These are phyloP conservation scores for Nakaseomyces bracarensis DNA, from an alignment of 1,139 yeast genomes.

Conservation along the genomic window DNA sequence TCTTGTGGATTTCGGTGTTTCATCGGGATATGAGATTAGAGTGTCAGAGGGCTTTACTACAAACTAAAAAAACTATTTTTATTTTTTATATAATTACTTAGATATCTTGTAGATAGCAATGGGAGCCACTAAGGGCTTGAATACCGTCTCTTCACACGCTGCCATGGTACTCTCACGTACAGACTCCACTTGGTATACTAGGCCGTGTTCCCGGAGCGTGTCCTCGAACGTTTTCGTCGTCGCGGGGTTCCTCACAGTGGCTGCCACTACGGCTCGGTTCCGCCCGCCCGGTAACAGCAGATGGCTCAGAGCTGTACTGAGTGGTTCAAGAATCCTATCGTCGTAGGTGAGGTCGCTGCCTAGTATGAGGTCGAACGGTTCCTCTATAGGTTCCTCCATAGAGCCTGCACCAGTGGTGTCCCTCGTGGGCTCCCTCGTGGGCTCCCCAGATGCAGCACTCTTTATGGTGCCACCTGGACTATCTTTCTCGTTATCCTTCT, in stretches of 20 bases:
- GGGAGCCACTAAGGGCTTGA: background rate
- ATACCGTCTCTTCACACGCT: background rate
- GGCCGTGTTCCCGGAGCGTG: conserved; percentile 28
- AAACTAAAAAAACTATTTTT: too few relatives aligned
- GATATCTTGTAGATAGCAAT: conserved; percentile 3
- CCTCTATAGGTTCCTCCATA: conserved; percentile 32
- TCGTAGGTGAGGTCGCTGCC: conserved; percentile 92
- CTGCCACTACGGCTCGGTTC: conserved; percentile 46
- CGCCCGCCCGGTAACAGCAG: conserved; percentile 28
- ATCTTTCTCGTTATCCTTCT: too few relatives aligned
- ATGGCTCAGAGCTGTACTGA: conserved; percentile 43
- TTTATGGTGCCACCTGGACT: too few relatives aligned
- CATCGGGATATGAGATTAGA: conserved; percentile 38
- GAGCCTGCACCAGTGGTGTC: too few relatives aligned
- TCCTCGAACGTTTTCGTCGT: conserved; percentile 51
- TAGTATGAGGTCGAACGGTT: conserved; percentile 36
- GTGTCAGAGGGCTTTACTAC: conserved; percentile 46
- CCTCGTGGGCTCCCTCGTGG: too few relatives aligned
- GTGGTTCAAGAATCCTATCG: conserved; percentile 45
- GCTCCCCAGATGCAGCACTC: too few relatives aligned
- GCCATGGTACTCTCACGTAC: background rate
- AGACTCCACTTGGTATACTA: conserved; percentile 29
- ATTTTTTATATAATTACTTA: conserved; percentile 1
- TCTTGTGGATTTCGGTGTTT: conserved; percentile 38
- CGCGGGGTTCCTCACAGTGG: conserved; percentile 58